phyloP scores from a whole-genome alignment of 2,329 filamentous ascomycete genomes.

The Penicillium rolfsii region DNA sequence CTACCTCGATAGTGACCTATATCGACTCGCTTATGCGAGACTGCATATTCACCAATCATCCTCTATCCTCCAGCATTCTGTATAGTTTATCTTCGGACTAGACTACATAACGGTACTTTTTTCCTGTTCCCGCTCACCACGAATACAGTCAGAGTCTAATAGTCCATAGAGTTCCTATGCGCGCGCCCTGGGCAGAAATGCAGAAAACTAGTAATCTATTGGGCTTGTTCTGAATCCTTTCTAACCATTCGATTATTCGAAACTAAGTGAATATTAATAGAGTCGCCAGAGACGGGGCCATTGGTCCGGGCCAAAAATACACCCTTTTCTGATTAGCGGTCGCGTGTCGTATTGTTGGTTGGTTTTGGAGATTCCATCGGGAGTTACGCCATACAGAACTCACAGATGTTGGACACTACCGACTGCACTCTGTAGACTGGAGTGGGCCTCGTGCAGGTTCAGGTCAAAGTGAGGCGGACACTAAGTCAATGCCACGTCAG shows the following conservation, averaged over 20 bases:
- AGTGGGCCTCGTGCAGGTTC: neutral
- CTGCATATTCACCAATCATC: neutral
- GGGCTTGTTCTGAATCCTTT: neutral
- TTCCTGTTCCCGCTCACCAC: neutral
- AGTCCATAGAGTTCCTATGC: neutral
- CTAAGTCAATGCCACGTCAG: conserved; percentile 17
- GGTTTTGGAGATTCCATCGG: neutral
- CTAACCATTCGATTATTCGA: neutral
- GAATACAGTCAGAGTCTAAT: neutral
- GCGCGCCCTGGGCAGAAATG: conserved; percentile 19
- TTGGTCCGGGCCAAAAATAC: conserved; percentile 3
- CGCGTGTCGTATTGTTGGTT: neutral
- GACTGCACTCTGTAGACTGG: neutral
- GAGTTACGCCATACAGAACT: too few relatives aligned
- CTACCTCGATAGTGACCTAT: neutral
- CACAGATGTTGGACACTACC: too few relatives aligned
- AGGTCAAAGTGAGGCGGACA: conserved; percentile 25
- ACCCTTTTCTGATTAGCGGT: conserved; percentile 18
- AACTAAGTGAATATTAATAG: neutral
- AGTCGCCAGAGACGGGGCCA: neutral
- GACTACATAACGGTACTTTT: neutral
- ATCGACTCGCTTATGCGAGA: neutral
- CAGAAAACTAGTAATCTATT: conserved; percentile 6
- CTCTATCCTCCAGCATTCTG: neutral
- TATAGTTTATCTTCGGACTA: too few relatives aligned